Conservation (phyloP, 257 asterid genomes). For the Misopates orontium region DNA sequence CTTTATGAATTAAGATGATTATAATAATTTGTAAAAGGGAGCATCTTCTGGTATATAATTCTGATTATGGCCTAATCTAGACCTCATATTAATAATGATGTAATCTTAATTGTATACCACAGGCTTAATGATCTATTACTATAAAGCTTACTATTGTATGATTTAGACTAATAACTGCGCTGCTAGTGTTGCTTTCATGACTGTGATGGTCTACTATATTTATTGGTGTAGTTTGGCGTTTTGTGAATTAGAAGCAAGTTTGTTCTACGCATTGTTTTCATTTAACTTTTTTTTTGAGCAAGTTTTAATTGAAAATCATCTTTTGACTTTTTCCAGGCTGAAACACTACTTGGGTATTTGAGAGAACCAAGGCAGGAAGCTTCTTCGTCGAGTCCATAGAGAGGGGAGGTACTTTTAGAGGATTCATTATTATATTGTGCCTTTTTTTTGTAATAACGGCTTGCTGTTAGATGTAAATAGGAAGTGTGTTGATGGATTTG, state of each 20-base stretch:
- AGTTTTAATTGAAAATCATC: conserved; percentile 9
- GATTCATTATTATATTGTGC: conserved; percentile 21
- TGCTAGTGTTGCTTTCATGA: conserved; percentile 25
- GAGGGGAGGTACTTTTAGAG: conserved; percentile 24
- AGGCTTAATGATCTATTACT: not conserved
- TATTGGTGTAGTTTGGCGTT: not conserved
- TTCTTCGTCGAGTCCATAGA: conserved; percentile 46
- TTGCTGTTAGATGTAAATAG: conserved; percentile 37
- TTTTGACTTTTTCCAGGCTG: conserved; percentile 53
- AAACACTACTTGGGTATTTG: conserved; percentile 57
- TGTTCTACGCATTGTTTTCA: conserved; percentile 10
- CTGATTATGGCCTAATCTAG: not conserved
- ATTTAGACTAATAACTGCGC: conserved; percentile 2
- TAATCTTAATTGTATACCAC: not conserved
- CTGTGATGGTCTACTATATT: conserved; percentile 10
- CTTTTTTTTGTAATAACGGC: conserved; percentile 21
- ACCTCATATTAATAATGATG: not conserved
- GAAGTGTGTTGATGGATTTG: conserved; percentile 35
- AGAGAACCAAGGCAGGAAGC: conserved; percentile 71
- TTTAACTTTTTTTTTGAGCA: not conserved
- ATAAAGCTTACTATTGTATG: conserved; percentile 2
- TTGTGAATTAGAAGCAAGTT: conserved; percentile 7
- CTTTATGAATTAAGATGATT: not conserved
- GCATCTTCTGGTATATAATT: conserved; percentile 5
- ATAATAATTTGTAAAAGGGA: not conserved